Percentiles rank a stretch among this genome's conserved stretches.
Conservation (phyloP, 106 monocot species). For the Agapanthus africanus region DNA sequence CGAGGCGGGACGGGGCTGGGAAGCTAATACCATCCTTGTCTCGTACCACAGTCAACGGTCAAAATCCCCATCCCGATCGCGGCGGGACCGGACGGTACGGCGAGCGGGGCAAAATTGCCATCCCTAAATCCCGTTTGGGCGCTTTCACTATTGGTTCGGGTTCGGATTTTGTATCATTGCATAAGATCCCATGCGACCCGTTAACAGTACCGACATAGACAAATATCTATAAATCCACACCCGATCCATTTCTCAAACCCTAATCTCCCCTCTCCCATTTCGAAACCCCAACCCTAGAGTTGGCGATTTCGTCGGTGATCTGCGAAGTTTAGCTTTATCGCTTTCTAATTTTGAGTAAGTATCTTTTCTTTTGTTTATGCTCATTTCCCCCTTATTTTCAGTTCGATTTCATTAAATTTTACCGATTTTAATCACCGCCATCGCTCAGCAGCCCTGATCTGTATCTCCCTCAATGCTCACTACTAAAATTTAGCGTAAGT, state of each 20-base stretch:
- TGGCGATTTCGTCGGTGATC: background rate
- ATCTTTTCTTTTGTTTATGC: background rate
- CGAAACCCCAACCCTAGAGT: background rate
- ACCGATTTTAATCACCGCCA: background rate
- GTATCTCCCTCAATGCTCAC: background rate
- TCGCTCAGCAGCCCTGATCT: no score
- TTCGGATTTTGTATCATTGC: no score
- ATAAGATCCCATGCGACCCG: no score
- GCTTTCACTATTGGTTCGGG: no score
- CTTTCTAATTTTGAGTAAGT: background rate
- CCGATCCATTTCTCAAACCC: background rate
- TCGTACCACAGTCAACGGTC: no score
- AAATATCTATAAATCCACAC: background rate
- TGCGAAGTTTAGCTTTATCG: background rate
- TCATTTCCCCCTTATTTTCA: background rate
- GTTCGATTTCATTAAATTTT: background rate
- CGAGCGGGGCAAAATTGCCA: no score
- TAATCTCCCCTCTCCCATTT: background rate
- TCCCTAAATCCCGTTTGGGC: no score
- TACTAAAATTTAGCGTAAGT: background rate
- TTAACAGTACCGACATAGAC: no score
- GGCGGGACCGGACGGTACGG: no score
- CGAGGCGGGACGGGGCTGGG: no score
- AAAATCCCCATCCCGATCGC: no score
- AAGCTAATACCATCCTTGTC: no score